Base-by-base conservation (phyloP, 495 filamentous ascomycete species). In the Amorphotheca resinae region DNA sequence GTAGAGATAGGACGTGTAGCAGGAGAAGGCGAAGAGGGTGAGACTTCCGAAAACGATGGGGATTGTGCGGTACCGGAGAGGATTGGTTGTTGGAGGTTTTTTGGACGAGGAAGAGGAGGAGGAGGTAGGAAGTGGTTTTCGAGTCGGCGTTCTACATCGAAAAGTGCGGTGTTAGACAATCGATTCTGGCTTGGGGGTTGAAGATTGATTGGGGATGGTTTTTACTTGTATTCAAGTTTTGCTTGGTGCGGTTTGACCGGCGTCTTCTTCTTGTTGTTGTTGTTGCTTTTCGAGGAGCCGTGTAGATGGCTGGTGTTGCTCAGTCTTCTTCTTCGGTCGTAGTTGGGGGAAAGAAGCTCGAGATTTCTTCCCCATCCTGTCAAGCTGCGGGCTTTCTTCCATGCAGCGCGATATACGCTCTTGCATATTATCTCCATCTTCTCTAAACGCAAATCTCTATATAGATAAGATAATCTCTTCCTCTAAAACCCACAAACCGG, bases 31-130 rank as follows among this genome's bases (percentile, higher is more conserved):
- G 18, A 48, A 38, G 41, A 51, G 43, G 1, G 49, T 48, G 0
- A 48, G 36, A 18, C 47, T 33, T 8, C 45, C 46, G 9, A 58
- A 23, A 7, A 55, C 26, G n/a, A 58, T 39, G 3, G 52, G 49
- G 18, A 48, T 45, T 14, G 33, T 48, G 14, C 55, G 55, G 34
- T 50, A 39, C 18, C 42, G 38, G 31, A 57, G 35, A 14, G 52
- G 44, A 36, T 53, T 50, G 18, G 49, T 1, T 30, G 33, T 23
- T 20, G 48, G 31, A 14, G 45, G 45, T 6, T 11, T 33, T 34
- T 8, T 38, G 14, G 34, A 4, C n/a, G 50, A 18, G 21, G 33
- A 14, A 9, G 33, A 20, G 17, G 38, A 45, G 9, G 22, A 3
- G 26, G 39, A 16, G 7, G 23, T 26, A 18, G 36, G 33, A 9